Conservation (phyloP, 257 asterid species). For the Capsicum pubescens region DNA sequence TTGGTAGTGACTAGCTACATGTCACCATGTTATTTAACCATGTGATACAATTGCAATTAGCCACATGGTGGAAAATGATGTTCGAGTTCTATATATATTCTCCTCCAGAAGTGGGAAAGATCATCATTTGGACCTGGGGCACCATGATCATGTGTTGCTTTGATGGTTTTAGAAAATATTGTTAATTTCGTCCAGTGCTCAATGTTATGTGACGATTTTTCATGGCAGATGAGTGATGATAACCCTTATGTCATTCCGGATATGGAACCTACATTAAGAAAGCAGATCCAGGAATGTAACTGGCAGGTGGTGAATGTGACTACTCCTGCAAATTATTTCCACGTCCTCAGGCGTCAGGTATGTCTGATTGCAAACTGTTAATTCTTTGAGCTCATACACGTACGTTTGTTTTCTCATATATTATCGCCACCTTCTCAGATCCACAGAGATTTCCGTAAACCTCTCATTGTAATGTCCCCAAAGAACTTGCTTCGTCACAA, state of each 20-base stretch:
- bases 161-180: slow-evolving; percentile 11
- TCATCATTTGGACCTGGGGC: background rate
- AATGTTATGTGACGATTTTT: background rate
- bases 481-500: slow-evolving; percentile 92
- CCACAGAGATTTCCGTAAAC: slow-evolving; percentile 94
- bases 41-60: background rate
- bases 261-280: slow-evolving; percentile 92
- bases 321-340: slow-evolving; percentile 98
- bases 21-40: background rate
- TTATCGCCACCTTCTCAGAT: slow-evolving; percentile 50
- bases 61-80: background rate
- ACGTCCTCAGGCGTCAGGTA: slow-evolving; percentile 96
- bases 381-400: background rate
- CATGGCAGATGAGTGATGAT: slow-evolving; percentile 95
- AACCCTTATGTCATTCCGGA: slow-evolving; percentile 88
- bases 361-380: slow-evolving; percentile 36
- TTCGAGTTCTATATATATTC: background rate
- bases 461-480: slow-evolving; percentile 93
- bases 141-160: background rate
- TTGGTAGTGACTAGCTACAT: background rate
- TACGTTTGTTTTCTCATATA: slow-evolving; percentile 36
- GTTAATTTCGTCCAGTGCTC: slow-evolving; percentile 6
- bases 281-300: slow-evolving; percentile 95
- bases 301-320: slow-evolving; percentile 99
- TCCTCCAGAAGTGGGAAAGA: background rate